These are phyloP conservation scores for Colletotrichum navitas DNA, from an alignment of 2,329 filamentous ascomycete species.

Conservation along the genomic window DNA sequence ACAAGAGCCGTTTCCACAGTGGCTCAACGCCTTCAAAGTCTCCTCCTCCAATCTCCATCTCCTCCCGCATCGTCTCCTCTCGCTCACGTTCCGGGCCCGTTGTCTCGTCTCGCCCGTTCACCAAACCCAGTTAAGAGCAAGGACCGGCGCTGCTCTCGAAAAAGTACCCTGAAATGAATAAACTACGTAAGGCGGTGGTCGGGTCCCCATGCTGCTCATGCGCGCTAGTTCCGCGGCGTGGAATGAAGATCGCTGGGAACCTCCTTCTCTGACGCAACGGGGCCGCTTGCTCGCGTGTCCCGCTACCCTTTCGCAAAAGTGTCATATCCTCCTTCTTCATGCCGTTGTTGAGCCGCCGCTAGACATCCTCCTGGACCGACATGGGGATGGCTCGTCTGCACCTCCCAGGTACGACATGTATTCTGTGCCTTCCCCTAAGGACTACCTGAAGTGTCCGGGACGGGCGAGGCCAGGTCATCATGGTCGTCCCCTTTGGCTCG, in stretches of 20 bases:
- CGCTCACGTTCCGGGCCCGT: constrained; percentile 17
- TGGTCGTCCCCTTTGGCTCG: background rate
- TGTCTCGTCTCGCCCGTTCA: constrained; percentile 15
- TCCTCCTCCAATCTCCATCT: background rate
- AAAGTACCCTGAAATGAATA: constrained; percentile 39
- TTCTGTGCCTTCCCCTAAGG: constrained; percentile 26
- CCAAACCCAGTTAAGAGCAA: constrained; percentile 20
- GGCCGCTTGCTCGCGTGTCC: constrained; percentile 33
- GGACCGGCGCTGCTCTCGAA: constrained; percentile 23
- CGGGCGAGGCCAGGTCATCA: background rate
- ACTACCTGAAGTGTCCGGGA: constrained; percentile 2
- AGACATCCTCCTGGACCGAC: background rate
- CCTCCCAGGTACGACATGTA: background rate
- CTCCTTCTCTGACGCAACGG: constrained; percentile 20
- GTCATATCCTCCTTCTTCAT: constrained; percentile 12
- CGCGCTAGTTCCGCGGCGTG: constrained; percentile 26
- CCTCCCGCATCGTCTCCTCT: constrained; percentile 15
- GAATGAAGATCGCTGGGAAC: constrained; percentile 35
- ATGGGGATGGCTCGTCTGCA: constrained; percentile 3
- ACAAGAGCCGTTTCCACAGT: constrained; percentile 26
- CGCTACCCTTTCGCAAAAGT: background rate
- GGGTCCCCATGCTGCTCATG: background rate
- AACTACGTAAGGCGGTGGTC: constrained; percentile 29
- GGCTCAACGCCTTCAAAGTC: constrained; percentile 25
- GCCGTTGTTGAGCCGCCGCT: constrained; percentile 31